Evolutionary conservation across 2,329 filamentous ascomycete genomes (phyloP).

Genomic region (Xylariomycetidae sp.): DNA sequence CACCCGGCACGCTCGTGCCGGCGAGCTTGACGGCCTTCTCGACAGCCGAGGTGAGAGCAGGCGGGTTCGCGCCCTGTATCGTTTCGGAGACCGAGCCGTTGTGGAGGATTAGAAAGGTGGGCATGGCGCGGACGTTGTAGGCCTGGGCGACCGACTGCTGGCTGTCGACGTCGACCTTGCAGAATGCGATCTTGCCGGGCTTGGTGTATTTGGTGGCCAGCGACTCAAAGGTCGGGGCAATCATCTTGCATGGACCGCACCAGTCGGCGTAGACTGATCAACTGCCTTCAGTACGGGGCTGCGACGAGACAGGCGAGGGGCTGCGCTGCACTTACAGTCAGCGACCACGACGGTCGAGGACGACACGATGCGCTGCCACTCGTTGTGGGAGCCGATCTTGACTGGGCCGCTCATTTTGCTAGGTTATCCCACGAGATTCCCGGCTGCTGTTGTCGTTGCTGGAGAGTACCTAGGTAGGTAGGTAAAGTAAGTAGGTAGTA

Average conservation of each 20-base stretch:
- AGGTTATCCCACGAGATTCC: conserved; percentile 3
- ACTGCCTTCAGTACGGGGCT: conserved; percentile 20
- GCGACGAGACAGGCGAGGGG: conserved; percentile 14
- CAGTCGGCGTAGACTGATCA: conserved; percentile 82
- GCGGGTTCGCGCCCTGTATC: conserved; percentile 74
- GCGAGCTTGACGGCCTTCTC: conserved; percentile 56
- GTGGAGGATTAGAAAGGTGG: conserved; percentile 90
- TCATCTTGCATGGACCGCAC: conserved; percentile 90
- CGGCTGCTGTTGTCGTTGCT: conserved; percentile 2
- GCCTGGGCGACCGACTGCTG: conserved; percentile 71
- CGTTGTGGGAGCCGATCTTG: conserved; percentile 56
- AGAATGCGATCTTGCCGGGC: conserved; percentile 78
- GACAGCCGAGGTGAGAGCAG: conserved; percentile 69
- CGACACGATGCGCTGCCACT: conserved; percentile 67
- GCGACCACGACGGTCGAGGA: conserved; percentile 76
- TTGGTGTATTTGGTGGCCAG: conserved; percentile 74
- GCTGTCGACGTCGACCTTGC: conserved; percentile 84
- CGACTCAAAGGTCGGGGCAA: conserved; percentile 82
- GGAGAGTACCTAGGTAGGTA: conserved; percentile 3
- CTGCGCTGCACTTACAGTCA: conserved; percentile 64
- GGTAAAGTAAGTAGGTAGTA: conserved; percentile 5
- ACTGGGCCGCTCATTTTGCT: conserved; percentile 38
- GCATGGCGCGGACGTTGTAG: conserved; percentile 81
- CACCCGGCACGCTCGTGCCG: conserved; percentile 34
- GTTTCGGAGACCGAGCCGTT: conserved; percentile 66